A percentile compares a stretch with the other conserved stretches of the same genome.
These are phyloP conservation scores for Blastobotrys serpentis DNA, from an alignment of 1,139 yeast genomes.

Conservation along the genomic window DNA sequence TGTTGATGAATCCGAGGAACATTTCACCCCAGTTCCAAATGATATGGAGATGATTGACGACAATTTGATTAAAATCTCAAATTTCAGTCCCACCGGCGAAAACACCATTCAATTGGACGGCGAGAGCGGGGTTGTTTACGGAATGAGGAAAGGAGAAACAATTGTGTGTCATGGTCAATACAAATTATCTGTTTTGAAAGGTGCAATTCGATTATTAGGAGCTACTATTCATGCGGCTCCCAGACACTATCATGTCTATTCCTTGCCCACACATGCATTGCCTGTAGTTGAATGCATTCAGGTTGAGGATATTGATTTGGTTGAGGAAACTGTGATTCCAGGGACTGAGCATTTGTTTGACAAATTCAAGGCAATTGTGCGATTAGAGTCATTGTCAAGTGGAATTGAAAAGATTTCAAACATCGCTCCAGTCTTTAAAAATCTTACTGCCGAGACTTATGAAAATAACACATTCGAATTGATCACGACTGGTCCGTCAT, in stretches of 20 bases:
- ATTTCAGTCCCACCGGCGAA: constrained; percentile 18
- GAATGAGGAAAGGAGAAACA: constrained; percentile 36
- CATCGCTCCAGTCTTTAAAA: constrained; percentile 52
- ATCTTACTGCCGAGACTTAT: constrained; percentile 25
- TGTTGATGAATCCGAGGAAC: constrained; percentile 9
- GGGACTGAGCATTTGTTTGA: constrained; percentile 18
- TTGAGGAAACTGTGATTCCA: constrained; percentile 21
- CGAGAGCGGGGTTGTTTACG: constrained; percentile 35
- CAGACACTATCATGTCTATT: constrained; percentile 32
- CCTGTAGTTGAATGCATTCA: constrained; percentile 56
- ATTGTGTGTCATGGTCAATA: constrained; percentile 62
- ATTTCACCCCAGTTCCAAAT: not conserved
- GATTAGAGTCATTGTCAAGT: constrained; percentile 40
- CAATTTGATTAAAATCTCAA: constrained; percentile 17
- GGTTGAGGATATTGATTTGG: constrained; percentile 40
- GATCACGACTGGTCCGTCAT: constrained; percentile 19
- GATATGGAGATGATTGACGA: constrained; percentile 10
- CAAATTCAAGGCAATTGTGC: constrained; percentile 48
- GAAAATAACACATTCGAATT: constrained; percentile 16
- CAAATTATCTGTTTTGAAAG: constrained; percentile 52
- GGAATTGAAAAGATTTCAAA: constrained; percentile 51
- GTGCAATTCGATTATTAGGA: constrained; percentile 57
- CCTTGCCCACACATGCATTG: constrained; percentile 55
- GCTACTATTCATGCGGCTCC: constrained; percentile 40
- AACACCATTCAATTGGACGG: constrained; percentile 18